These are phyloP conservation scores for Vitis hybrid DNA, from an alignment of 177 flowering plant genomes.

Conservation along the genomic window DNA sequence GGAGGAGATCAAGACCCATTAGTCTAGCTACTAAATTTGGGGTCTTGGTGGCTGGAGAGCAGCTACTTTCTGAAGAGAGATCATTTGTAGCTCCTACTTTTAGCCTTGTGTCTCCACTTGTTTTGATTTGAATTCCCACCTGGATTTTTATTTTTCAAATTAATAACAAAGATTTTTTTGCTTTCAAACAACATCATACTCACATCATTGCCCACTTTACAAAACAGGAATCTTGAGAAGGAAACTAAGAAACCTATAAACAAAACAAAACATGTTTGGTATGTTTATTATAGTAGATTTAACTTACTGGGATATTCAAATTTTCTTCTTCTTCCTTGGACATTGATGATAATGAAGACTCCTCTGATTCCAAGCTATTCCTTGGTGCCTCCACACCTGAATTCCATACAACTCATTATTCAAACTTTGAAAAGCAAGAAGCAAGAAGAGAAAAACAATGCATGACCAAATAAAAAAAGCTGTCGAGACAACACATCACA, in stretches of 20 bases:
- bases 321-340: conserved; percentile 23
- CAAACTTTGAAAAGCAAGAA: conserved; percentile 2
- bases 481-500: too few relatives aligned
- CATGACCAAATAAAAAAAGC: too few relatives aligned
- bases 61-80: conserved; percentile 31
- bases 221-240: background rate
- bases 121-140: conserved; percentile 45
- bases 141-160: conserved; percentile 8
- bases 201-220: conserved; percentile 22
- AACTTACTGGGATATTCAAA: conserved; percentile 53
- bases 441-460: background rate
- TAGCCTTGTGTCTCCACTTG: conserved; percentile 17
- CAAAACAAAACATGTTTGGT: background rate
- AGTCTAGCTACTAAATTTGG: conserved; percentile 84
- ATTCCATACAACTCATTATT: conserved; percentile 15
- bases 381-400: conserved; percentile 84
- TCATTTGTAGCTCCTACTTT: conserved; percentile 17
- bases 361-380: conserved; percentile 72
- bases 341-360: conserved; percentile 16
- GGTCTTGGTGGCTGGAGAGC: conserved; percentile 59
- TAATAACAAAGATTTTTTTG: background rate
- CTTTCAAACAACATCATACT: conserved; percentile 3
- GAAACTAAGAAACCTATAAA: background rate
- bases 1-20: conserved; percentile 93
- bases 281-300: background rate